Evolutionary conservation across 2,329 filamentous ascomycete species (phyloP), one percentile per base, ranked within the genome.

Genomic region (Trichophyton schoenleinii): DNA sequence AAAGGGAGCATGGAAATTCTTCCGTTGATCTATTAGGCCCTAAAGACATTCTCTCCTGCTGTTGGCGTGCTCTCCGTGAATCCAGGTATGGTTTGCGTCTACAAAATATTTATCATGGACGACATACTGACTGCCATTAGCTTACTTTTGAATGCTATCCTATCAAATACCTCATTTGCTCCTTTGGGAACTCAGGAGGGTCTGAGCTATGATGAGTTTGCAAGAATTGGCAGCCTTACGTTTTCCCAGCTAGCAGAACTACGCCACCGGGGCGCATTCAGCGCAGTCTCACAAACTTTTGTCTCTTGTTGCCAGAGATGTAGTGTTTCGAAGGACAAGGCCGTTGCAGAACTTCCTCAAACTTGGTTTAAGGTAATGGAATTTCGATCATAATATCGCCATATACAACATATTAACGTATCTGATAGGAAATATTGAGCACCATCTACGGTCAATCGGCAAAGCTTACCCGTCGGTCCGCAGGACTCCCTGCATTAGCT

Each of bases 51-150:
- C 75, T 99, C 55, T 97, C 92, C 66, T 99, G 94, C 72, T 96
- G 91, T 64, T 99, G 96, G 81, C 84, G 94, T 67, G 89, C 91
- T 4, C 80, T 96, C n/a, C 92, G 96, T 64, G 94, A 99, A 74
- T 89, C 91, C 25, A 96, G 89, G 87, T 90, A 76, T 63, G 74
- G 61, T 63, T 20, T 44, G 13, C 36, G 13, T 18, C 15, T 15
- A 7, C n/a, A 22, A n/a, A 6, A 31, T 64, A 63, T 11, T 64
- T 52, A 1, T 52, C 7, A 52, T 22, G 31, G 18, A 41, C 42
- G 20, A 36, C 1, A 42, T 31, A 5, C 25, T 60, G 6, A 20
- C 58, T 62, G 55, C 57, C n/a, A 5, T 58, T n/a, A 94, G 90
- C 72, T 85, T 89, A 61, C 76, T 95, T 3, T 79, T 92, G 71